phyloP scores from a whole-genome alignment of 441 rosid genomes.

The Pelargonium fulgidum region DNA sequence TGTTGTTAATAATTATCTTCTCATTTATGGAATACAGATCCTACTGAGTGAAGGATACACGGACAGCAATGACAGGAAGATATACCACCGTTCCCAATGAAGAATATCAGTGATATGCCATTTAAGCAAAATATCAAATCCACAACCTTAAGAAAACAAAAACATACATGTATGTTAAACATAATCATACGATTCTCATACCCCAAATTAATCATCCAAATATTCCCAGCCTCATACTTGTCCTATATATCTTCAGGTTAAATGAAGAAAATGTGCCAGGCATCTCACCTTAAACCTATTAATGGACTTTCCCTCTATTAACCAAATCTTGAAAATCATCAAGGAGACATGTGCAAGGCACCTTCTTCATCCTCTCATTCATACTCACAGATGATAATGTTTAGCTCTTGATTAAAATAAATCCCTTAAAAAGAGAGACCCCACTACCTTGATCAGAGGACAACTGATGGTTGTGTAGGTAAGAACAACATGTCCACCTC shows the following conservation, averaged over 20 bases:
- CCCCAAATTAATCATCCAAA: neutral
- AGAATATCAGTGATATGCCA: neutral
- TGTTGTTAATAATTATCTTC: neutral
- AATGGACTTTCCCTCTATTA: neutral
- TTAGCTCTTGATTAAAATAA: neutral
- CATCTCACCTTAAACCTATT: neutral
- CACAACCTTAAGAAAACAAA: neutral
- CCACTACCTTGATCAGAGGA: neutral
- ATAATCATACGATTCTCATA: neutral
- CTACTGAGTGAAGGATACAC: neutral
- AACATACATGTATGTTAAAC: neutral
- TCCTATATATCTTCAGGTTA: neutral
- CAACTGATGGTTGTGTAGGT: too few species aligned
- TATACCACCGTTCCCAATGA: neutral
- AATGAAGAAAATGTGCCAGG: neutral
- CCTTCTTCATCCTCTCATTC: neutral
- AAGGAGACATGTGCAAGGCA: slow-evolving; percentile 1
- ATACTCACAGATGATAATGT: neutral
- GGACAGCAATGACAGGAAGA: neutral
- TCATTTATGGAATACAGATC: neutral
- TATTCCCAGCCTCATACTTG: neutral
- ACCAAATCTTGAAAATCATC: neutral
- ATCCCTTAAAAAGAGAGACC: neutral
- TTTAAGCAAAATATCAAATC: too few species aligned
- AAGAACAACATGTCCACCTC: neutral